Evolutionary conservation across 805 yeast genomes (phyloP).

Genomic region (Lachancea waltii): DNA sequence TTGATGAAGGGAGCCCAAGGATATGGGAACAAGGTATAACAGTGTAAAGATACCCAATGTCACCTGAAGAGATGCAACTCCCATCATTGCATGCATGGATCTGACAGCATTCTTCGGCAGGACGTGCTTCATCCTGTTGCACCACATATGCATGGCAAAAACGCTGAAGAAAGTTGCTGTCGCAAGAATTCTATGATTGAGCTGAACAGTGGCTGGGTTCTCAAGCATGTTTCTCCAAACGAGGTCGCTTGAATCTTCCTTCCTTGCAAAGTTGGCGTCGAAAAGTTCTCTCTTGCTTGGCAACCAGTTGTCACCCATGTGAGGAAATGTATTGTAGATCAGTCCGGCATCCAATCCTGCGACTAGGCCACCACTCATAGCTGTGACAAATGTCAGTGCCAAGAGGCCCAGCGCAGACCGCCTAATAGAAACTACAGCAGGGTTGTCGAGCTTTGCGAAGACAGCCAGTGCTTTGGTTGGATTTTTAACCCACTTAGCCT

Average conservation of each 20-base stretch:
- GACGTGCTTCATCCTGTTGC: conserved; percentile 45
- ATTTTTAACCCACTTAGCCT: conserved; percentile 57
- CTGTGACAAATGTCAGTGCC: conserved; percentile 73
- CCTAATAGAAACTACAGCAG: conserved; percentile 54
- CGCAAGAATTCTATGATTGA: conserved; percentile 83
- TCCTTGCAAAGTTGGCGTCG: conserved; percentile 65
- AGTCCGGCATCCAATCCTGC: conserved; percentile 98
- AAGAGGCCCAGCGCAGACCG: conserved; percentile 49
- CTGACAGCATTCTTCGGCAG: conserved; percentile 54
- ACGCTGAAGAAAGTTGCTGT: conserved; percentile 69
- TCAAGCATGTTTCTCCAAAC: conserved; percentile 92
- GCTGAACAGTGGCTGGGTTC: conserved; percentile 93
- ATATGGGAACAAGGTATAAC: conserved; percentile 82
- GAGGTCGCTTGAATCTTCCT: conserved; percentile 60
- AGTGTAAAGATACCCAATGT: conserved; percentile 81
- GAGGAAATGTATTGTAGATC: conserved; percentile 93
- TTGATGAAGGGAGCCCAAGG: conserved; percentile 92
- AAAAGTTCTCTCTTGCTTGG: conserved; percentile 77
- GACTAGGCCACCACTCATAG: conserved; percentile 96
- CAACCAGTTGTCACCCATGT: conserved; percentile 80
- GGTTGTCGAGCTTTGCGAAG: conserved; percentile 55
- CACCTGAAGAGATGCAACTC: conserved; percentile 77
- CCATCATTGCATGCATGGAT: conserved; percentile 65
- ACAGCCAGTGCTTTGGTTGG: conserved; percentile 52
- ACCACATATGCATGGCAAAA: conserved; percentile 63